Conservation (phyloP, 768 basidiomycete genomes). For the Sarcodon aspratus region DNA sequence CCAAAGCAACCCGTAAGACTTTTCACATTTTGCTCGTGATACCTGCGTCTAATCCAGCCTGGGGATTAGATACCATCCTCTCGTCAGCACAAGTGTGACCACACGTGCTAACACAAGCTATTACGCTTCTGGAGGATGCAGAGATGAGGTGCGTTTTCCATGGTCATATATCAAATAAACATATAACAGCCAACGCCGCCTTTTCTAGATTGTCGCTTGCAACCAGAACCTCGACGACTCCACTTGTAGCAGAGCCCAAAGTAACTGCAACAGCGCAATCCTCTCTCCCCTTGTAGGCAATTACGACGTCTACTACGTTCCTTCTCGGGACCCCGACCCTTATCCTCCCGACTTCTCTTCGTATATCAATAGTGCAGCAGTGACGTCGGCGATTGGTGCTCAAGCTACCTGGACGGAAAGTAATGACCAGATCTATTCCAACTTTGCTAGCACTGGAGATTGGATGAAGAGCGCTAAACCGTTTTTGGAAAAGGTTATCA, state of each 20-base stretch:
- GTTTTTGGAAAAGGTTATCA: slow-evolving; percentile 43
- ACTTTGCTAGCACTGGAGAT: slow-evolving; percentile 40
- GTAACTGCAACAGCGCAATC: slow-evolving; percentile 46
- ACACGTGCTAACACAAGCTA: slow-evolving; percentile 30
- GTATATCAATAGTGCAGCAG: slow-evolving; percentile 19
- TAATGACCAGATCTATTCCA: slow-evolving; percentile 29
- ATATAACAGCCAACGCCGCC: background rate
- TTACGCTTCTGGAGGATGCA: slow-evolving; percentile 34
- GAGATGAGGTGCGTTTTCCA: slow-evolving; percentile 25
- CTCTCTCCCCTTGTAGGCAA: slow-evolving; percentile 41
- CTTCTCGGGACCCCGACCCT: slow-evolving; percentile 27
- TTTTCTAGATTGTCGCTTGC: slow-evolving; percentile 37
- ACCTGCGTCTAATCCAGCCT: background rate
- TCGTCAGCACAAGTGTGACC: slow-evolving; percentile 34
- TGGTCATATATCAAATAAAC: background rate
- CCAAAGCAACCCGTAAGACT: slow-evolving; percentile 28
- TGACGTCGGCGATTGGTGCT: slow-evolving; percentile 28
- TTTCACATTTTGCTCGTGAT: background rate
- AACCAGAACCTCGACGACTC: slow-evolving; percentile 33
- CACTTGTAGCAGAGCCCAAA: slow-evolving; percentile 46
- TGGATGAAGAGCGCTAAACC: slow-evolving; percentile 43
- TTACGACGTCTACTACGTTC: slow-evolving; percentile 47
- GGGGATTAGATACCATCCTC: slow-evolving; percentile 30
- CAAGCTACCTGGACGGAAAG: slow-evolving; percentile 29
- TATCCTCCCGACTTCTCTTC: slow-evolving; percentile 33